Conservation (phyloP, 1,284 basidiomycete genomes). For the Termitomyces sp. region DNA sequence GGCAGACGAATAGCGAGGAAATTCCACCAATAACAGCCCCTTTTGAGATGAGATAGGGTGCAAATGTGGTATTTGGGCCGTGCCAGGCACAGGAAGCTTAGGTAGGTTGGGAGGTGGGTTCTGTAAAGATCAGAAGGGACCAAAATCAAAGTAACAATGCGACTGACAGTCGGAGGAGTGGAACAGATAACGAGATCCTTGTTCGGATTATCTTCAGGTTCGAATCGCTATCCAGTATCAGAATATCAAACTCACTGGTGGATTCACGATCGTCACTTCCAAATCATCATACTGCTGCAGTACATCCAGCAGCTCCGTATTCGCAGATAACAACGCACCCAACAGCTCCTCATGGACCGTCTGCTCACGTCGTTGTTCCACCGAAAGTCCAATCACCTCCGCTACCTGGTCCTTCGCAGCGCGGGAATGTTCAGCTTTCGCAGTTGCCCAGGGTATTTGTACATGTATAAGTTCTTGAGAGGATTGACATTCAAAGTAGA, state of each 20-base stretch:
- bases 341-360: slow-evolving; percentile 62
- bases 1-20: too few species aligned
- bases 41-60: too few species aligned
- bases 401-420: slow-evolving; percentile 26
- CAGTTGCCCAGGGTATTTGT: slow-evolving; percentile 57
- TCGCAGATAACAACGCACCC: slow-evolving; percentile 59
- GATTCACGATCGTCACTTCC: slow-evolving; percentile 58
- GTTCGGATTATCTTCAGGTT: slow-evolving; percentile 53
- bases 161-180: slow-evolving; percentile 22
- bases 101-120: slow-evolving; percentile 32
- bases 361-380: slow-evolving; percentile 35
- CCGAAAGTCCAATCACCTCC: slow-evolving; percentile 17
- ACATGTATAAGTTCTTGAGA: slow-evolving; percentile 31
- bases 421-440: slow-evolving; percentile 64
- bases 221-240: too few species aligned
- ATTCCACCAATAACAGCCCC: too few species aligned
- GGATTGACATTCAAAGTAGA: slow-evolving; percentile 62
- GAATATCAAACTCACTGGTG: too few species aligned
- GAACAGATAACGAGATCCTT: slow-evolving; percentile 47
- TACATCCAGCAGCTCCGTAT: slow-evolving; percentile 43
- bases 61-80: too few species aligned
- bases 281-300: slow-evolving; percentile 57
- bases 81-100: slow-evolving; percentile 32
- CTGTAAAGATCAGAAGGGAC: not conserved
- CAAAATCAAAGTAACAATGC: slow-evolving; percentile 19